phyloP scores from a whole-genome alignment of 2,329 filamentous ascomycete genomes.

The Pyricularia grisea region DNA sequence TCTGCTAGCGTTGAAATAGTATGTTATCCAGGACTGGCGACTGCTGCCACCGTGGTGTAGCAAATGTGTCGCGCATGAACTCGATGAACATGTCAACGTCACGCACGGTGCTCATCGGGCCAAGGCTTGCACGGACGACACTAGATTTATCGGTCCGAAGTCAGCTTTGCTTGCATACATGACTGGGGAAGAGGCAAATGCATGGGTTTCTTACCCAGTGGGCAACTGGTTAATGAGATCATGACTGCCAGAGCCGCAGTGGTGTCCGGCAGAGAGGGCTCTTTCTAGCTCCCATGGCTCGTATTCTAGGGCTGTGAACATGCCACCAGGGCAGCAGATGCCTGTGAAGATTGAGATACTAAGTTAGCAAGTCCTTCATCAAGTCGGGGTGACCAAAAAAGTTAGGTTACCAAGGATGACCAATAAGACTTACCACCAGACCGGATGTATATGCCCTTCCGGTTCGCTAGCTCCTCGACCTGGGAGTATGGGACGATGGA shows the following conservation, averaged over 20 bases:
- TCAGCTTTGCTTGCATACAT: background rate
- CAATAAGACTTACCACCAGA: slow-evolving; percentile 35
- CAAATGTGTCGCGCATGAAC: slow-evolving; percentile 32
- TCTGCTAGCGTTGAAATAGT: background rate
- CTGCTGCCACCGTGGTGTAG: slow-evolving; percentile 11
- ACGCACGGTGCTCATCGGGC: slow-evolving; percentile 48
- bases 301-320: slow-evolving; percentile 37
- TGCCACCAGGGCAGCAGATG: slow-evolving; percentile 37
- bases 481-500: slow-evolving; percentile 44
- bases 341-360: slow-evolving; percentile 17
- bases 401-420: background rate
- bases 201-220: slow-evolving; percentile 32
- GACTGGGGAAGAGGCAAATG: slow-evolving; percentile 4
- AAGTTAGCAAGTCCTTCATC: background rate
- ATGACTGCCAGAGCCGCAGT: slow-evolving; percentile 43
- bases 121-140: slow-evolving; percentile 50
- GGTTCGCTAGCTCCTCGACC: slow-evolving; percentile 49
- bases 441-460: slow-evolving; percentile 47
- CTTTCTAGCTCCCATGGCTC: slow-evolving; percentile 43
- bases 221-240: slow-evolving; percentile 44
- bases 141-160: slow-evolving; percentile 20
- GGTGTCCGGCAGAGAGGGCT: slow-evolving; percentile 46
- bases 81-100: slow-evolving; percentile 41
- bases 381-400: slow-evolving; percentile 2
- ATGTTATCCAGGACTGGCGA: background rate